phyloP scores from a whole-genome alignment of 345 rosid genomes.

The Anacardium occidentale region DNA sequence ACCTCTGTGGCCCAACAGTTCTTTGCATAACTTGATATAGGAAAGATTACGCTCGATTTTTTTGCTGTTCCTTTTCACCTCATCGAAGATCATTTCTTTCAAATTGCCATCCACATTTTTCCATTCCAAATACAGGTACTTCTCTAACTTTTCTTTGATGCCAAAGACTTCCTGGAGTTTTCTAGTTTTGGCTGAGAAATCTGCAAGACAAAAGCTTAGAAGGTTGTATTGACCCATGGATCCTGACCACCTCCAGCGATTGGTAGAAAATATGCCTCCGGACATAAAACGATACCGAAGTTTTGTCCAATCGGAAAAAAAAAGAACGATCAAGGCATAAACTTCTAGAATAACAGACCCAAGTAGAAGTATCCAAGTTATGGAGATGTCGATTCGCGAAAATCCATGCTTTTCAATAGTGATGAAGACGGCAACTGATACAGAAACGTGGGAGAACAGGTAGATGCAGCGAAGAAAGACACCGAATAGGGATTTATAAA shows the following conservation, averaged over 20 bases:
- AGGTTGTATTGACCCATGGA: constrained; percentile 16
- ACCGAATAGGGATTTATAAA: too few relatives aligned
- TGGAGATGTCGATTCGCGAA: too few relatives aligned
- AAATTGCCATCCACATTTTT: neutral
- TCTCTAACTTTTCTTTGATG: neutral
- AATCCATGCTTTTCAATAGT: too few relatives aligned
- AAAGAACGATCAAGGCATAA: constrained; percentile 2
- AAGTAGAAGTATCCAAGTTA: neutral
- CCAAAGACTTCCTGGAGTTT: neutral
- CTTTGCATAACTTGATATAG: neutral
- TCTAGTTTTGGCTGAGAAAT: too few relatives aligned
- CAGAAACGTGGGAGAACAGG: too few relatives aligned
- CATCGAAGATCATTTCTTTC: constrained; percentile 2
- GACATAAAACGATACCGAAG: too few relatives aligned
- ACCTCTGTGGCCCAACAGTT: constrained; percentile 13
- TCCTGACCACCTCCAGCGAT: constrained; percentile 18
- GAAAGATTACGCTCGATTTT: neutral
- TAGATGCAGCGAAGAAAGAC: too few relatives aligned
- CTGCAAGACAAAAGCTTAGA: too few relatives aligned
- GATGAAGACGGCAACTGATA: too few relatives aligned
- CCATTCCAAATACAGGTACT: neutral
- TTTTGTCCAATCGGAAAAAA: constrained; percentile 21
- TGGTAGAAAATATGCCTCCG: neutral
- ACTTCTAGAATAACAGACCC: neutral
- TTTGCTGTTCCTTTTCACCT: constrained; percentile 7